phyloP scores from a whole-genome alignment of 345 rosid species.

The Mercurialis annua region DNA sequence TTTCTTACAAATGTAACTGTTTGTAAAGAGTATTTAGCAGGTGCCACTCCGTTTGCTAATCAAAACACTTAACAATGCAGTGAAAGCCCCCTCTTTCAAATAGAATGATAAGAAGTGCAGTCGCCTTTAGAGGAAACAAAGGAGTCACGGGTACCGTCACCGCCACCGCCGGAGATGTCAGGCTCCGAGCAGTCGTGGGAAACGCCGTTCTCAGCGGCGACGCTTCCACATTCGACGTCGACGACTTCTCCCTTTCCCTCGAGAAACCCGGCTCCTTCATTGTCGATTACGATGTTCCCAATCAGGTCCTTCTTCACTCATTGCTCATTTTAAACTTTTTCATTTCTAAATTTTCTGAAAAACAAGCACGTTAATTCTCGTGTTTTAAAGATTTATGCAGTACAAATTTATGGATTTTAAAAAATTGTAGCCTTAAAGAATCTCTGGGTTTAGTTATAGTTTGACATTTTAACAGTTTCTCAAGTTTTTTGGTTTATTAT shows the following conservation, averaged over 20 bases:
- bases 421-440: too few relatives aligned
- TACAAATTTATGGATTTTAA: too few relatives aligned
- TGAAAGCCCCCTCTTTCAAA: background rate
- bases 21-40: too few relatives aligned
- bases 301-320: slow-evolving; percentile 10
- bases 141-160: slow-evolving; percentile 43
- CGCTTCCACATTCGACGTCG: slow-evolving; percentile 10
- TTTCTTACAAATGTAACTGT: too few relatives aligned
- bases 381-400: too few relatives aligned
- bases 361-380: too few relatives aligned
- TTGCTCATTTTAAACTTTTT: background rate
- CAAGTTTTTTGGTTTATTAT: too few relatives aligned
- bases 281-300: slow-evolving; percentile 25
- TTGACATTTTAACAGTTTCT: background rate
- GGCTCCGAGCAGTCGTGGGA: slow-evolving; percentile 64
- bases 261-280: slow-evolving; percentile 32
- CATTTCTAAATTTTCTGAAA: too few relatives aligned
- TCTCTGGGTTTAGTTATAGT: too few relatives aligned
- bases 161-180: slow-evolving; percentile 59
- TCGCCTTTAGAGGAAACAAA: slow-evolving; percentile 15
- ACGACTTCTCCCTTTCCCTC: slow-evolving; percentile 20
- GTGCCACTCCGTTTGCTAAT: too few relatives aligned
- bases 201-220: slow-evolving; percentile 54
- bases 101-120: slow-evolving; percentile 20
- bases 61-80: too few relatives aligned